phyloP scores from a whole-genome alignment of 495 filamentous ascomycete genomes.

The Penicillium salamii region DNA sequence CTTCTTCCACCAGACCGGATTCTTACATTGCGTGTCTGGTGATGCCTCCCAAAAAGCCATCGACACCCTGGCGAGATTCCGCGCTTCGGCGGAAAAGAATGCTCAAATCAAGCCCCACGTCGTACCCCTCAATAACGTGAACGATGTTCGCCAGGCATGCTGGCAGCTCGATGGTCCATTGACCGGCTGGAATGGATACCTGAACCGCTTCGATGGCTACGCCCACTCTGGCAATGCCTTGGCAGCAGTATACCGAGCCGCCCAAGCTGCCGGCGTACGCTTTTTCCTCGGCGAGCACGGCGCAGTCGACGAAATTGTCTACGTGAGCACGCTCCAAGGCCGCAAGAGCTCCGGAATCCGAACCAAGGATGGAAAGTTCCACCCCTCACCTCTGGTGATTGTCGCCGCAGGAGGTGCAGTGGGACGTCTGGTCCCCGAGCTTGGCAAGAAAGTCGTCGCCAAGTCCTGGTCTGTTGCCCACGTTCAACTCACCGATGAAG shows the following conservation, averaged over 20 bases:
- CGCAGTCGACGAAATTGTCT: conserved; percentile 26
- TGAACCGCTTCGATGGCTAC: conserved; percentile 53
- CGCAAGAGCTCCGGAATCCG: conserved; percentile 31
- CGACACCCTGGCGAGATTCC: conserved; percentile 44
- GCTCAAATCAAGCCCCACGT: conserved; percentile 35
- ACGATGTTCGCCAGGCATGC: conserved; percentile 37
- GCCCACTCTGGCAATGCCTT: conserved; percentile 49
- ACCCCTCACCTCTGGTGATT: conserved; percentile 37
- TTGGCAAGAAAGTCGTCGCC: conserved; percentile 43
- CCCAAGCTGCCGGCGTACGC: conserved; percentile 30
- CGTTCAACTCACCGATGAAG: conserved; percentile 50
- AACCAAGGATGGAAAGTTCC: conserved; percentile 35
- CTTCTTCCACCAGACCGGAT: conserved; percentile 54
- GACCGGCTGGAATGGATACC: conserved; percentile 52
- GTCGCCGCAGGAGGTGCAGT: conserved; percentile 46
- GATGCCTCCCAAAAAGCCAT: conserved; percentile 46
- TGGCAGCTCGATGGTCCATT: conserved; percentile 47
- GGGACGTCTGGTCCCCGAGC: conserved; percentile 38
- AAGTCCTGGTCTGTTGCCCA: conserved; percentile 53
- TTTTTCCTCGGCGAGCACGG: conserved; percentile 35
- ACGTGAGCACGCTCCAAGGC: conserved; percentile 16
- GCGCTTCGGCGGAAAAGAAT: conserved; percentile 37
- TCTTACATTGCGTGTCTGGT: conserved; percentile 48
- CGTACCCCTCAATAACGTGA: conserved; percentile 24
- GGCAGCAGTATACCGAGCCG: conserved; percentile 21